Conservation (phyloP, 345 rosid genomes). For the Dimocarpus longan region DNA sequence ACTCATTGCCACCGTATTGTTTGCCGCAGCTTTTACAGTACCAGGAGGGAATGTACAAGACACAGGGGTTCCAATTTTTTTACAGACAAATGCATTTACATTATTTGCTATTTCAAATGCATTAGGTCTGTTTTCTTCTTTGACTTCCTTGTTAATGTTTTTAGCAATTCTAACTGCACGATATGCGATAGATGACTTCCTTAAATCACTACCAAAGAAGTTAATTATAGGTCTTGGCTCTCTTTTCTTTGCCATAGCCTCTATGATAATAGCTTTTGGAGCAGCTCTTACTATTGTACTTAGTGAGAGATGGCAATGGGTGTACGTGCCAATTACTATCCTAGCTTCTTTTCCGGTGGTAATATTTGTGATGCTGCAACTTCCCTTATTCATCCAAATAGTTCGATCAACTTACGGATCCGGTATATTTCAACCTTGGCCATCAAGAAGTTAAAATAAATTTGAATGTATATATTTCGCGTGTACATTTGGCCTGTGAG, state of each 20-base stretch:
- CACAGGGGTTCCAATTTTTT: conserved; percentile 11
- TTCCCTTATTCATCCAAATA: conserved; percentile 2
- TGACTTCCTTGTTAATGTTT: conserved; percentile 20
- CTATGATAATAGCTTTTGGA: conserved; percentile 21
- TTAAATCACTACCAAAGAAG: conserved; percentile 11
- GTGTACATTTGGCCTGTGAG: no score
- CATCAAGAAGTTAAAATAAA: neutral
- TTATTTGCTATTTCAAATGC: conserved; percentile 19
- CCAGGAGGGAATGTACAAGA: conserved; percentile 14
- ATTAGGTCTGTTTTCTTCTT: conserved; percentile 19
- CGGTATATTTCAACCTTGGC: neutral
- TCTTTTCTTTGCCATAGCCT: conserved; percentile 17
- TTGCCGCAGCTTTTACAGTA: conserved; percentile 28
- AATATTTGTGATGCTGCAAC: neutral
- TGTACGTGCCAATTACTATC: neutral
- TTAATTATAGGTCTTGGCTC: conserved; percentile 17
- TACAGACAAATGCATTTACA: conserved; percentile 3
- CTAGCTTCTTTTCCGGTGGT: neutral
- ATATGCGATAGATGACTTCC: conserved; percentile 21
- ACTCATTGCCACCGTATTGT: conserved; percentile 15
- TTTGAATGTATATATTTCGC: no score
- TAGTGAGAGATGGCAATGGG: neutral
- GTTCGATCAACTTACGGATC: neutral
- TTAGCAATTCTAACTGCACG: conserved; percentile 22
- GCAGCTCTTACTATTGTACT: conserved; percentile 9